Percentiles rank a stretch among this genome's conserved stretches.
Conservation (phyloP, 2,329 filamentous ascomycete species). For the Blastomyces percursus region DNA sequence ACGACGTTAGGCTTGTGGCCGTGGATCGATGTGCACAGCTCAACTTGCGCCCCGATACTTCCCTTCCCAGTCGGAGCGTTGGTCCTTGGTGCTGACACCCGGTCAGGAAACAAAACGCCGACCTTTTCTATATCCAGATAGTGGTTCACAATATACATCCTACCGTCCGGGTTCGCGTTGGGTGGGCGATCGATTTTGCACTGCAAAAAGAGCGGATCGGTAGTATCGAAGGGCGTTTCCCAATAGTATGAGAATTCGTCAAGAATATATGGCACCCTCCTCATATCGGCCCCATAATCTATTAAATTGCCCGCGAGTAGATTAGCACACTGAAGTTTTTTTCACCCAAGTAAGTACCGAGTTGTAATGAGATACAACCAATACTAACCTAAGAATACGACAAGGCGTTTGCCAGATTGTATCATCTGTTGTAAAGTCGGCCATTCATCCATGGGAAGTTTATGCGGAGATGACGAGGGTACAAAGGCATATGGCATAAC, state of each 20-base stretch:
- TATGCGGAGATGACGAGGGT: constrained; percentile 22
- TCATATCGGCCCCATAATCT: constrained; percentile 34
- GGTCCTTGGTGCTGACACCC: constrained; percentile 28
- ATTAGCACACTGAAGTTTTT: neutral
- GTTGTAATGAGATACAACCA: neutral
- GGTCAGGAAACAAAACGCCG: constrained; percentile 35
- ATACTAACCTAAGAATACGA: constrained; percentile 34
- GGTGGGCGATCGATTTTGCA: constrained; percentile 37
- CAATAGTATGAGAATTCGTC: constrained; percentile 37
- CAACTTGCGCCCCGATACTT: constrained; percentile 35
- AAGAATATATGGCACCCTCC: constrained; percentile 32
- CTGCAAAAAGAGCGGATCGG: constrained; percentile 30
- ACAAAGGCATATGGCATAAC: constrained; percentile 29
- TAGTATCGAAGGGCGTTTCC: constrained; percentile 37
- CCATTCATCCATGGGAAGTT: constrained; percentile 30
- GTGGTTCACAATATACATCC: constrained; percentile 42
- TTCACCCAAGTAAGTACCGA: too few species aligned
- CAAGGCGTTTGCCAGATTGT: constrained; percentile 30
- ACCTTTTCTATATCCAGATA: constrained; percentile 36
- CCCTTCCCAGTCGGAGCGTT: constrained; percentile 34
- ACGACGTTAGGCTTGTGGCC: constrained; percentile 33
- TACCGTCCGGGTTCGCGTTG: constrained; percentile 27
- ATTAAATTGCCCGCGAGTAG: neutral
- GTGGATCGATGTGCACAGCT: constrained; percentile 30
- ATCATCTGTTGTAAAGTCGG: constrained; percentile 35